Base-by-base conservation (phyloP, 306 rosid genomes). In the Trifolium fragiferum region DNA sequence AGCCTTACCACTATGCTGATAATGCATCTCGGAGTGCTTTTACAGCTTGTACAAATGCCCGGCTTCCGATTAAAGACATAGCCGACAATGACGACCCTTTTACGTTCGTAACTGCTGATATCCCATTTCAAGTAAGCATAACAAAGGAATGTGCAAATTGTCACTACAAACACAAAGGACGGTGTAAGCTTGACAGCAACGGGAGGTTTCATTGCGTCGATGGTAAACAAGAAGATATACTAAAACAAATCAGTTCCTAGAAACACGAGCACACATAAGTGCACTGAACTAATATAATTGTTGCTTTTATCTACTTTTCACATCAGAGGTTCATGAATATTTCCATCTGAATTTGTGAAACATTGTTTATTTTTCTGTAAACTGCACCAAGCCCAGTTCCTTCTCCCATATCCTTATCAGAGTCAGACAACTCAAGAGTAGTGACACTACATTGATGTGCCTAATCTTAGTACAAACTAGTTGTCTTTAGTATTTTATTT, bases 61-160 rank as follows among this genome's bases (percentile, higher is more conserved):
- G 3, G 7, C 85, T 86, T 69, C 92, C 88, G 5, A 11, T 8
- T 51, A 77, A 50, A 37, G 86, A 80, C 27, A 6, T 69, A 10
- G 43, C 83, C 33, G 78, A 50, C 13, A 2, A 38, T 16, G 0
- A 1, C 0, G 64, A 67, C 33, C 83, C 68, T 4, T 78, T 75
- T 35, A 4, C 37, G 2, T 72, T 80, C 10, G 0, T 85, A 13
- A 76, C 76, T 5, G 77, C 81, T 10, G 76, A 33, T 30, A 11
- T 81, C 54, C 0, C 0, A 3, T 25, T 25, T 66, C 11, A 10
- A 50, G 64, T 88, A 13, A 1, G 4, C 0, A 2, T 83, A 15
- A 32, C 73, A 3, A 0, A 19, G 4, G 66, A 70, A 37, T 88
- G 92, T 80, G 7, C 10, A 1, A 0, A n/a, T 10, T 88, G 87